phyloP scores from a whole-genome alignment of 805 yeast species.

The Peterozyma toletana region DNA sequence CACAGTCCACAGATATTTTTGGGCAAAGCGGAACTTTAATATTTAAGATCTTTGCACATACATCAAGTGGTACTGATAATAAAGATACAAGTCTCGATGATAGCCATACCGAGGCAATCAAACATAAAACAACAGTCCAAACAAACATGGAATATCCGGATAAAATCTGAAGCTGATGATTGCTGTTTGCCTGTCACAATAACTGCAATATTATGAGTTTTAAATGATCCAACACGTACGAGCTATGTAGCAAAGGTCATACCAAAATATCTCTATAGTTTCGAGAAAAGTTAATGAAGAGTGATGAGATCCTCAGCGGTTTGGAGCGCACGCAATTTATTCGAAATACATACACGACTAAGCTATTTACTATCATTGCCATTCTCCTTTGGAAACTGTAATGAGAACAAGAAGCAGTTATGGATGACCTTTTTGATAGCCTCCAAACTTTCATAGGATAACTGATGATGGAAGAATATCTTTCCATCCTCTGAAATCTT shows the following conservation, averaged over 20 bases:
- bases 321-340: too few species aligned
- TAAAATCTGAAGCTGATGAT: too few species aligned
- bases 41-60: constrained; percentile 36
- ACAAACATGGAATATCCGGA: constrained; percentile 2
- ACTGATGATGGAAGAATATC: constrained; percentile 72
- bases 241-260: too few species aligned
- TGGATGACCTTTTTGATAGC: constrained; percentile 39
- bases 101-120: constrained; percentile 18
- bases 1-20: constrained; percentile 45
- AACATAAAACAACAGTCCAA: constrained; percentile 1
- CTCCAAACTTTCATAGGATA: constrained; percentile 44
- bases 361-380: not conserved
- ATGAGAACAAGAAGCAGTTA: not conserved
- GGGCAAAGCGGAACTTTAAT: constrained; percentile 53
- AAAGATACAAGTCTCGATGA: constrained; percentile 18
- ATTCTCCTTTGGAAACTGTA: not conserved
- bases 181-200: too few species aligned
- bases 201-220: too few species aligned
- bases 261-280: too few species aligned
- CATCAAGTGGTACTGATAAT: constrained; percentile 35
- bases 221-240: too few species aligned
- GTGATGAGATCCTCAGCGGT: too few species aligned
- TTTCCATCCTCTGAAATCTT: constrained; percentile 60
- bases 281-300: too few species aligned
- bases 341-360: too few species aligned